Evolutionary conservation across 768 basidiomycete genomes (phyloP), one percentile per base, ranked within the genome.

Genomic region (Lentinula guzmanii): DNA sequence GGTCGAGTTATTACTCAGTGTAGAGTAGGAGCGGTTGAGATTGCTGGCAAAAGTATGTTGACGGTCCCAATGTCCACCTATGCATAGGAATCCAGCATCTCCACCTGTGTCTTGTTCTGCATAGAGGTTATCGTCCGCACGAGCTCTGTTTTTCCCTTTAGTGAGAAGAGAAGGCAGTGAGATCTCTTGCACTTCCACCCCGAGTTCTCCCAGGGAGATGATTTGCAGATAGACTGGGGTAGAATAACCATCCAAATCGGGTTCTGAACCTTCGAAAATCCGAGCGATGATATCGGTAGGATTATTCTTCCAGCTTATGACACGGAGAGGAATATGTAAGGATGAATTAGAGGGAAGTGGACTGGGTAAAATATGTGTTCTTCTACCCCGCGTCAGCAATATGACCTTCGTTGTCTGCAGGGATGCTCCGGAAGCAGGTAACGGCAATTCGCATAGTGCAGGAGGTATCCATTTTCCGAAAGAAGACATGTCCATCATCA

Each of bases 161-260:
- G 80, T 79, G 69, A 83, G 81, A 50, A 90, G 70, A 59, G 79
- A 79, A 9, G 80, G 70, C 10, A 91, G 70, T 1, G 82, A 71
- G 34, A 87, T 69, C 71, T 94, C 92, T 63, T 88, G 85, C 2
- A 86, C 81, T 69, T 94, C 91, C 15, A 94, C 65, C 10, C 91
- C 91, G 60, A 84, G 79, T 58, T 87, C 86, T 24, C 85, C 79
- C 56, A 93, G 82, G 16, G 83, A 86, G 51, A 89, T 75, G 39
- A 92, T 70, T 69, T 94, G 92, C 50, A 94, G 71, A 65, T 83
- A 79, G 8, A 82, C 79, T 9, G 73, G 70, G 1, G 67, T 54
- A 13, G 67, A 60, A 28, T 65, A 66, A 39, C 68, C 63, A 54
- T 66, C 54, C 9, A 66, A 62, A 57, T 69, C 67, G 5, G 65